Evolutionary conservation across 2,329 filamentous ascomycete genomes (phyloP), one percentile per base, ranked within the genome.

Genomic region (Ceratocystis alfenasii): DNA sequence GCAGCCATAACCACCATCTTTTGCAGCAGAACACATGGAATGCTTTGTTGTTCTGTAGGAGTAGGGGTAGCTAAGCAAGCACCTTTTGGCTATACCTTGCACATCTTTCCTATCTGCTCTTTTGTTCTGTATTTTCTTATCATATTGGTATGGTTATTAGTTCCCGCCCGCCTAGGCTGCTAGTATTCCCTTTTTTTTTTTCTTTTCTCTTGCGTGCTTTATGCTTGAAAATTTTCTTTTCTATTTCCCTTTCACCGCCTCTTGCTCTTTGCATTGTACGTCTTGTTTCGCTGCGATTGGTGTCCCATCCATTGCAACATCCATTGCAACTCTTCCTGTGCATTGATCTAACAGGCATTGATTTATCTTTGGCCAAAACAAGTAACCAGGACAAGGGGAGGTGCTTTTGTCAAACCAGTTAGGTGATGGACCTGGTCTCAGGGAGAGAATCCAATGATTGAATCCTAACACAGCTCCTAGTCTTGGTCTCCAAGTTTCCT

Each of bases 281-380:
- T 41, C 22, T 36, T 33, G 22, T 57, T 59, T 59, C n/a, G 25
- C 30, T 53, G 48, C 22, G 20, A 53, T 20, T 59, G 25, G 28
- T 59, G 25, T 36, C 30, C 55, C 17, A 33, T 59, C 53, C 28
- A n/a, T 20, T 50, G 8, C 36, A 12, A 12, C 36, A 30, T 59
- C 28, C 17, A n/a, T 30, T 20, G 55, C 55, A 36, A 20, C 55
- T 59, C 28, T 59, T 59, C 25, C 30, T 20, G 55, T 59, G 55
- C 55, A 59, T 36, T 59, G 55, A 59, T 59, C 55, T 59, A 36
- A 30, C 28, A 17, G 33, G 53, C 53, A 57, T 57, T 15, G n/a
- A 20, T 33, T 36, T 57, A 59, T 17, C 15, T 36, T 36, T 59
- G 55, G 28, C 28, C 55, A 53, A 25, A 53, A 53, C 48, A 53